Percentiles rank a stretch among this genome's conserved stretches.
phyloP scores from a whole-genome alignment of 1,284 basidiomycete genomes.

The Trametes hirsuta region DNA sequence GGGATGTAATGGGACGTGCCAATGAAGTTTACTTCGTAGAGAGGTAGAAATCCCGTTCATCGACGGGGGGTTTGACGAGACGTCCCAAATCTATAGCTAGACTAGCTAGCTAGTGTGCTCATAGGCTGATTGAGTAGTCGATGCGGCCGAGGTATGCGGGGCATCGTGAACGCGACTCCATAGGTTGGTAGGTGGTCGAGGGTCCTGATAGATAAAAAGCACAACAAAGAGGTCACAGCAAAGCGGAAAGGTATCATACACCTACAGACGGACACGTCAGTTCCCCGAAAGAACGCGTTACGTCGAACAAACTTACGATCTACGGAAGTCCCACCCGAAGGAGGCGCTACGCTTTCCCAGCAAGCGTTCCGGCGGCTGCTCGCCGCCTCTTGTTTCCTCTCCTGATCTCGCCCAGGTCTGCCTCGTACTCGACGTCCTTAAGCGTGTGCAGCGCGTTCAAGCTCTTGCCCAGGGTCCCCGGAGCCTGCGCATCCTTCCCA shows the following conservation, averaged over 20 bases:
- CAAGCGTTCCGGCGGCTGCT: conserved; percentile 44
- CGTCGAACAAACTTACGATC: background rate
- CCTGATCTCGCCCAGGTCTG: conserved; percentile 74
- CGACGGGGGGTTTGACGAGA: too few species aligned
- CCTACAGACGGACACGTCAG: background rate
- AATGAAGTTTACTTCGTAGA: too few species aligned
- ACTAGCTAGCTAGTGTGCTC: too few species aligned
- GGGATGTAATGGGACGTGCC: too few species aligned
- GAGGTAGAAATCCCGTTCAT: too few species aligned
- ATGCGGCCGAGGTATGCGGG: too few species aligned
- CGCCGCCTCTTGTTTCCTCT: conserved; percentile 71
- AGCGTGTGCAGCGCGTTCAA: conserved; percentile 36
- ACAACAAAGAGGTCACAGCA: background rate
- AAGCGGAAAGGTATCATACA: conserved; percentile 14
- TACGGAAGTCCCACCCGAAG: background rate
- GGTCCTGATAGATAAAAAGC: conserved; percentile 9
- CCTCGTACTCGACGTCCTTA: conserved; percentile 72
- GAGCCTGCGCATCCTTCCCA: conserved; percentile 46
- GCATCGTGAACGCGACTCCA: too few species aligned
- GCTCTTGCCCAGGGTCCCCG: conserved; percentile 72
- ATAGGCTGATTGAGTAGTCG: too few species aligned
- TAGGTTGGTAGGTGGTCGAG: background rate
- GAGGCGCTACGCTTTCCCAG: conserved; percentile 27
- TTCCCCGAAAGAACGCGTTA: background rate
- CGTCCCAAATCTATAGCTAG: too few species aligned